Evolutionary conservation across 148 eudicot genomes (phyloP).

Genomic region (Drosera capensis): DNA sequence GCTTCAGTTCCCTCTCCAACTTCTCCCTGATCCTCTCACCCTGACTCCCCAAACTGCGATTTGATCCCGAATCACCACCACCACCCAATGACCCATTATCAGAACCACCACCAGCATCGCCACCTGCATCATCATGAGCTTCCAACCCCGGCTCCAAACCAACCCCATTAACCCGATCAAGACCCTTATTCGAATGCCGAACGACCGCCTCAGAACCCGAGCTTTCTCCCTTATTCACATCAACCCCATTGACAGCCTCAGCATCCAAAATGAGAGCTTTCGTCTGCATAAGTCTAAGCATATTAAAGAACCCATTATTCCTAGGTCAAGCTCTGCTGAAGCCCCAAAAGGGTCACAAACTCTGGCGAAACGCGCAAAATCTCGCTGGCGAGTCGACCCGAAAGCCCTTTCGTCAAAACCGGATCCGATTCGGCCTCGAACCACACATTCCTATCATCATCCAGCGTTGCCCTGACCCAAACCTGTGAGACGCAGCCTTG

Average conservation of each 20-base stretch:
- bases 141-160: background rate
- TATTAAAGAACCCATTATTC: constrained; percentile 85
- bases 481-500: constrained; percentile 94
- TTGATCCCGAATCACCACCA: constrained; percentile 8
- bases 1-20: constrained; percentile 49
- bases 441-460: constrained; percentile 27
- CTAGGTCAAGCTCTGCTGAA: constrained; percentile 74
- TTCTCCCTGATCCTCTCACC: constrained; percentile 58
- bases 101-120: constrained; percentile 4
- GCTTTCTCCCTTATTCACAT: too few species aligned
- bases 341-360: constrained; percentile 51
- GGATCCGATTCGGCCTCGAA: constrained; percentile 88
- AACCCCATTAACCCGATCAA: too few species aligned
- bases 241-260: constrained; percentile 34
- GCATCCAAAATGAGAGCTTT: constrained; percentile 49
- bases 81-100: constrained; percentile 9
- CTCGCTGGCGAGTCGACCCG: constrained; percentile 50
- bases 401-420: constrained; percentile 58
- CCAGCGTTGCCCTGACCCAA: constrained; percentile 73
- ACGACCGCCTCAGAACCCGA: background rate
- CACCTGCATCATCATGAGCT: background rate
- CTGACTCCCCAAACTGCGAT: constrained; percentile 46
- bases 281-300: constrained; percentile 62
- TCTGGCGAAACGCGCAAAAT: constrained; percentile 58
- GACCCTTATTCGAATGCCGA: too few species aligned